Evolutionary conservation across 768 basidiomycete genomes (phyloP), one percentile per base, ranked within the genome.

Genomic region (Rhizopogon vinicolor): DNA sequence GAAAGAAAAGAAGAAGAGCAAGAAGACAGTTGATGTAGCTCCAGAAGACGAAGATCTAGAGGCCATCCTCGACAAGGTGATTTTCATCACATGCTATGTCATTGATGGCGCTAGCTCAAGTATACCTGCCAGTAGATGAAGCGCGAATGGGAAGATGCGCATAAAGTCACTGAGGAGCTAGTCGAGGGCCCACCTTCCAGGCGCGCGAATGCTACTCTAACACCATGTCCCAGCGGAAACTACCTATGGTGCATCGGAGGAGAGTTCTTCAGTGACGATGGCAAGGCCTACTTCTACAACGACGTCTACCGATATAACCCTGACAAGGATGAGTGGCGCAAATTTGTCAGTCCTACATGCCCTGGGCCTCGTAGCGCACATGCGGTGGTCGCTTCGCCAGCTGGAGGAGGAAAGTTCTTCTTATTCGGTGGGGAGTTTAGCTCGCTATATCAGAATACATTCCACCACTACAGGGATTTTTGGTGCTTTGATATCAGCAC

Each of bases 251-350:
- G 78, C 57, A 86, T 92, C 35, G 91, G 91, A 0, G 91, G 91
- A 6, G 92, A 93, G 65, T 92, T 85, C 67, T 95, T 93, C 65
- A 85, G 84, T 56, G 91, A 94, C 44, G 94, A 95, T 57, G 84
- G 84, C 10, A 89, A 84, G 65, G 87, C 91, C 14, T 82, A 91
- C 65, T 91, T 93, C 69, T 93, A 93, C 71, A 89, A 87, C 60
- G 93, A 94, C 61, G 84, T 92, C 0, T 94, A 87, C 68, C 78
- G 93, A 19, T 95, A 95, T 68, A 79, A 86, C 1, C 89, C 92
- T 0, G 90, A 91, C 39, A 92, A 92, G 84, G 85, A 94, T 62
- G 93, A 96, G 76, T 96, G 93, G 93, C 79, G 89, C 9, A 84
- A 83, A 62, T 94, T 91, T 59, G 77, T 92, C 28, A 91, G 89